These are phyloP conservation scores for Pterula multifida DNA, from an alignment of 1,284 basidiomycete species.

Conservation along the genomic window DNA sequence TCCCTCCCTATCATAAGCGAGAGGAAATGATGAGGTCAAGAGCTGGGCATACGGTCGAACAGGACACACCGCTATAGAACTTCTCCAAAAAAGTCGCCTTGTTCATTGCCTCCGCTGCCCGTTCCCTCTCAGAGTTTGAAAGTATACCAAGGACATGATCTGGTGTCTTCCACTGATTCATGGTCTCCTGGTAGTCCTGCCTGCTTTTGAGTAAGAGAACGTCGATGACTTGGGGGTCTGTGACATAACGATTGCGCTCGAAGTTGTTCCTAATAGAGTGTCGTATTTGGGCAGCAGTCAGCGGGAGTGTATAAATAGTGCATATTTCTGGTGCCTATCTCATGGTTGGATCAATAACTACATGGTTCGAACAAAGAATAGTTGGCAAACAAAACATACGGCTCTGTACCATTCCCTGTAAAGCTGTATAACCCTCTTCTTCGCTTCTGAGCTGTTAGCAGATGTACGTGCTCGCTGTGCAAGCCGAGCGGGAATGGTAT, in stretches of 20 bases:
- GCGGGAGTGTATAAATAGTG: slow-evolving; percentile 74
- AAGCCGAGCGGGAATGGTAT: slow-evolving; percentile 86
- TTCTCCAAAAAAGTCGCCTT: slow-evolving; percentile 1
- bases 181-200: slow-evolving; percentile 89
- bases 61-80: not conserved
- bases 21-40: not conserved
- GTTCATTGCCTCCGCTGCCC: not conserved
- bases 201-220: slow-evolving; percentile 79
- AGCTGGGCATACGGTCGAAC: not conserved
- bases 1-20: slow-evolving; percentile 20
- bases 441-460: slow-evolving; percentile 52
- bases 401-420: slow-evolving; percentile 58
- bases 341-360: slow-evolving; percentile 1
- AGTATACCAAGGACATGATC: slow-evolving; percentile 65
- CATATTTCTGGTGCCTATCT: slow-evolving; percentile 83
- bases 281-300: slow-evolving; percentile 74
- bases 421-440: slow-evolving; percentile 61
- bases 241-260: slow-evolving; percentile 77
- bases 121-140: not conserved
- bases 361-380: slow-evolving; percentile 3
- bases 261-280: slow-evolving; percentile 81
- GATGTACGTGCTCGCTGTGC: slow-evolving; percentile 61
- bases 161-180: slow-evolving; percentile 89
- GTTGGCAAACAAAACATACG: slow-evolving; percentile 9
- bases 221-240: slow-evolving; percentile 80